Conservation (phyloP, 768 basidiomycete genomes). For the Lentinula aciculospora region DNA sequence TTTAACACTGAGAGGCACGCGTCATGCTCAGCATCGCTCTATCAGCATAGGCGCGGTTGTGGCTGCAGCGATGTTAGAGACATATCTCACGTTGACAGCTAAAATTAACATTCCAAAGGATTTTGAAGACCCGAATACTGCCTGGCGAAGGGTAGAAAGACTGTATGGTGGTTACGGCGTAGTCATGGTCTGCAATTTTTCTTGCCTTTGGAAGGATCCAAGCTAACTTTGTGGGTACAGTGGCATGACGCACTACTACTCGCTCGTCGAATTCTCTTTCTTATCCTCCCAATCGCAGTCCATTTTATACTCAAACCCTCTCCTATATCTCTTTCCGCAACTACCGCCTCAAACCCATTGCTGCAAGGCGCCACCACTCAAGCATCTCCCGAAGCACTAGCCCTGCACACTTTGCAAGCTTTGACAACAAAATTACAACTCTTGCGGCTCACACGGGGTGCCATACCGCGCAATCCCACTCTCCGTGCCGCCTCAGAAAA, state of each 20-base stretch:
- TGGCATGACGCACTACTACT: slow-evolving; percentile 60
- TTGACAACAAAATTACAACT: slow-evolving; percentile 45
- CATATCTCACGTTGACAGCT: slow-evolving; percentile 45
- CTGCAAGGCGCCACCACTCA: slow-evolving; percentile 18
- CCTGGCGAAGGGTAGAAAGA: neutral
- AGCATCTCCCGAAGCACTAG: slow-evolving; percentile 21
- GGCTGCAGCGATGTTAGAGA: slow-evolving; percentile 42
- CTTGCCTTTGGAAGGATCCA: neutral
- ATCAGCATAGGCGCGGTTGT: slow-evolving; percentile 43
- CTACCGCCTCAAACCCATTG: slow-evolving; percentile 11
- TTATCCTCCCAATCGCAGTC: slow-evolving; percentile 47
- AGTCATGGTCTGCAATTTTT: slow-evolving; percentile 27
- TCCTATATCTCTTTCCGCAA: slow-evolving; percentile 22
- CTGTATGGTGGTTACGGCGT: slow-evolving; percentile 6
- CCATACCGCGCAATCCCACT: slow-evolving; percentile 47
- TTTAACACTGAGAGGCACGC: slow-evolving; percentile 34
- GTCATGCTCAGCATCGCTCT: slow-evolving; percentile 37
- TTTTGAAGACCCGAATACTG: slow-evolving; percentile 23
- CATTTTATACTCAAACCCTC: slow-evolving; percentile 34
- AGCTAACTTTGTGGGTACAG: slow-evolving; percentile 25
- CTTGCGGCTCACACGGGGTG: slow-evolving; percentile 50
- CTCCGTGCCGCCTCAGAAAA: slow-evolving; percentile 38
- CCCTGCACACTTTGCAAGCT: slow-evolving; percentile 28
- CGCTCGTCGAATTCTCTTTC: slow-evolving; percentile 52
- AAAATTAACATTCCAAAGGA: slow-evolving; percentile 40